A percentile compares a stretch with the other conserved stretches of the same genome.
Evolutionary conservation across 2,329 filamentous ascomycete genomes (phyloP).

Genomic region (Calonectria naviculata): DNA sequence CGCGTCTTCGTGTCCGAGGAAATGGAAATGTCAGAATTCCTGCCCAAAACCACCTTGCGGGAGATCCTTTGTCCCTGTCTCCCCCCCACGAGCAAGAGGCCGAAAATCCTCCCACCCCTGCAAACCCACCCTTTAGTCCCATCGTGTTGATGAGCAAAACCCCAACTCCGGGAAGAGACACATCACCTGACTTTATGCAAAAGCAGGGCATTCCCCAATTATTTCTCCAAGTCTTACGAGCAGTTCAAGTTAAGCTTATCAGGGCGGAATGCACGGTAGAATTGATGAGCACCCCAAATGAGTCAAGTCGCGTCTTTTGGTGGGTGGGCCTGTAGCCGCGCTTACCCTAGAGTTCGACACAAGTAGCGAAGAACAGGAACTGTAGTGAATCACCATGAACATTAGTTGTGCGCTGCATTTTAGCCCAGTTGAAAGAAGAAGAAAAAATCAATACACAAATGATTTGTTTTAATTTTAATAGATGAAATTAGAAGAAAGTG

Average conservation of each 20-base stretch:
- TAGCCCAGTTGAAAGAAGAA: too few relatives aligned
- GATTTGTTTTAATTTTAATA: too few relatives aligned
- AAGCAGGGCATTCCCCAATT: background rate
- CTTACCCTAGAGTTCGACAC: background rate
- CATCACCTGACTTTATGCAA: constrained; percentile 1
- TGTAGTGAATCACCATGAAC: too few relatives aligned
- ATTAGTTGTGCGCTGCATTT: too few relatives aligned
- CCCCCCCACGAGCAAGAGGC: background rate
- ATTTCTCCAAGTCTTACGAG: background rate
- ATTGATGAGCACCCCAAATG: background rate
- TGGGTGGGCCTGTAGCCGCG: background rate
- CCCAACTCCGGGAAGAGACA: background rate
- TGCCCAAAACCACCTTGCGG: background rate
- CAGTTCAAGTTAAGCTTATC: constrained; percentile 2
- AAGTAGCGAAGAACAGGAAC: too few relatives aligned
- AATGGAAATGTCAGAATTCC: background rate
- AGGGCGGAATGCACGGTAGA: background rate
- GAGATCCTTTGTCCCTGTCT: background rate
- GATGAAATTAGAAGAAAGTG: too few relatives aligned
- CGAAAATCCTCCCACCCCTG: background rate
- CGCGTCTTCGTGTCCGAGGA: background rate
- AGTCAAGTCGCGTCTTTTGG: background rate
- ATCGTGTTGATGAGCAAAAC: background rate
- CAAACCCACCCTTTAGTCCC: background rate
- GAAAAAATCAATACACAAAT: too few relatives aligned